Evolutionary conservation across 108 stramenopile species (phyloP).

Genomic region (Cyclotella baltica): DNA sequence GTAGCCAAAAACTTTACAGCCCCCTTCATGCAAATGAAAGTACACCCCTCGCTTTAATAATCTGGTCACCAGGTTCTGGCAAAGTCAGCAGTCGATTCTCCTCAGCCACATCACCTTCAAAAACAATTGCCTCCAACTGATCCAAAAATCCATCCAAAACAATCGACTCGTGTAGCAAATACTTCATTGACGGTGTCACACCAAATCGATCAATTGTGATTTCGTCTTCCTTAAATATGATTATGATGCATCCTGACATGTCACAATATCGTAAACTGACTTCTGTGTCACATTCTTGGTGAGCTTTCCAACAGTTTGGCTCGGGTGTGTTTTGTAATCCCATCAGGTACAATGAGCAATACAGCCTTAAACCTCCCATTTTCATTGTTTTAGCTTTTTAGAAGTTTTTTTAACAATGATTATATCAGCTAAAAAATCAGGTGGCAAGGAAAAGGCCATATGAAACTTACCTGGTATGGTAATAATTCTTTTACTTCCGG

Average conservation of each 20-base stretch:
- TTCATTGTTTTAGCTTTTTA: conserved; percentile 71
- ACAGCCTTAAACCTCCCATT: conserved; percentile 78
- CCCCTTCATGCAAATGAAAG: conserved; percentile 68
- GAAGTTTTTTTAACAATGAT: background rate
- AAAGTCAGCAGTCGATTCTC: conserved; percentile 69
- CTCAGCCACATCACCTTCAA: conserved; percentile 35
- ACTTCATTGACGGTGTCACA: conserved; percentile 70
- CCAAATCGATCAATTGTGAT: conserved; percentile 73
- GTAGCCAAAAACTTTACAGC: too few species aligned
- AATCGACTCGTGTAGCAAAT: conserved; percentile 77
- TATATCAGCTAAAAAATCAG: background rate
- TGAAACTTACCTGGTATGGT: conserved; percentile 49
- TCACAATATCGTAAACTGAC: conserved; percentile 78
- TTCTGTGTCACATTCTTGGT: conserved; percentile 66
- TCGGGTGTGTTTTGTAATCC: conserved; percentile 86
- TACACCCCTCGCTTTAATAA: conserved; percentile 71
- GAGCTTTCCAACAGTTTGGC: conserved; percentile 65
- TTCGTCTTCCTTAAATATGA: conserved; percentile 61
- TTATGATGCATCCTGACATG: conserved; percentile 66
- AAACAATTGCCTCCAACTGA: conserved; percentile 56
- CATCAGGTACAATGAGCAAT: conserved; percentile 78
- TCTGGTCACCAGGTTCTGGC: conserved; percentile 58
- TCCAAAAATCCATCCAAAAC: conserved; percentile 77
- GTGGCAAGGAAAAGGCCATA: background rate
- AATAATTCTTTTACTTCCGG: conserved; percentile 51